Evolutionary conservation across 306 rosid species (phyloP).

Genomic region (Glycine soja): DNA sequence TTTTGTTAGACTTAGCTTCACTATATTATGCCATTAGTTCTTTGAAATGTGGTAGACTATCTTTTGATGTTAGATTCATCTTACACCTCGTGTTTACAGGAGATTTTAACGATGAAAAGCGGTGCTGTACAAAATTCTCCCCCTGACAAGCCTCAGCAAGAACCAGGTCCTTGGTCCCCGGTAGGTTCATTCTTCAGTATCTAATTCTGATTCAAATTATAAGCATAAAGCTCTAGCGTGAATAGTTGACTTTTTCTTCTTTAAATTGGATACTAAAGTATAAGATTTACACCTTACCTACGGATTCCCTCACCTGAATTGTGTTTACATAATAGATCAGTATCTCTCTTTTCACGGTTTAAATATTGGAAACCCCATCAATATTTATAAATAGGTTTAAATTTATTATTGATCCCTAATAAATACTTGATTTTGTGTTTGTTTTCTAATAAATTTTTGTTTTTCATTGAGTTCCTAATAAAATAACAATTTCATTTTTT

Average conservation of each 20-base stretch:
- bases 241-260: not conserved
- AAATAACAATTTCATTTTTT: no score
- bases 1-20: constrained; percentile 24
- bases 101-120: constrained; percentile 73
- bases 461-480: no score
- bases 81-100: constrained; percentile 61
- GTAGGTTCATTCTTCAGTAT: constrained; percentile 55
- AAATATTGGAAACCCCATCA: not conserved
- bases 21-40: not conserved
- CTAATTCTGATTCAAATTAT: constrained; percentile 31
- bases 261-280: not conserved
- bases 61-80: constrained; percentile 34
- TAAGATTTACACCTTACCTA: not conserved
- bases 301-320: not conserved
- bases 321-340: not conserved
- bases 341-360: not conserved
- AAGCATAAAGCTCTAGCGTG: constrained; percentile 11
- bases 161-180: constrained; percentile 96
- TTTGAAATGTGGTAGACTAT: not conserved
- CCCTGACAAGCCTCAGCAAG: constrained; percentile 74
- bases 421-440: no score
- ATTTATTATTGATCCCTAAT: no score
- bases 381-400: not conserved
- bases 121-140: constrained; percentile 97
- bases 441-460: no score